phyloP scores from a whole-genome alignment of 345 rosid species.

The Linum lewisii region DNA sequence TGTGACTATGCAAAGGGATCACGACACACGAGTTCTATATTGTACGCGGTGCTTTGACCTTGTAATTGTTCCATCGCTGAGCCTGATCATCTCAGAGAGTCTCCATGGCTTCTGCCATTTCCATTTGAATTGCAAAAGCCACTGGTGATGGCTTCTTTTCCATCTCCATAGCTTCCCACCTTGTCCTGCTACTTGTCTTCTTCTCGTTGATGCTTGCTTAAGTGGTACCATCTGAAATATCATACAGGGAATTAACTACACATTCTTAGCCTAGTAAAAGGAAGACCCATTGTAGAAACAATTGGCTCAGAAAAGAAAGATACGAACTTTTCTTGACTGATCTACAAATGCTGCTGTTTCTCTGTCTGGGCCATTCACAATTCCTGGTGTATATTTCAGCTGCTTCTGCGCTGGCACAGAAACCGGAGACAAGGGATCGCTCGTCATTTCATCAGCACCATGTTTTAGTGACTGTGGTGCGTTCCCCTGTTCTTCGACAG shows the following conservation, averaged over 20 bases:
- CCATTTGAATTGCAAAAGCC: constrained; percentile 23
- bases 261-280: too few relatives aligned
- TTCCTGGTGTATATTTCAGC: constrained; percentile 16
- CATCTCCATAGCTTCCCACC: constrained; percentile 20
- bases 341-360: constrained; percentile 14
- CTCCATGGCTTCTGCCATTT: constrained; percentile 27
- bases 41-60: constrained; percentile 13
- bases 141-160: constrained; percentile 22
- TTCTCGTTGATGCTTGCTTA: constrained; percentile 14
- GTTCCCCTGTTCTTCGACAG: constrained; percentile 30
- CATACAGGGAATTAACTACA: not conserved
- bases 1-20: constrained; percentile 4
- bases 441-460: constrained; percentile 24
- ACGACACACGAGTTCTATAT: constrained; percentile 19
- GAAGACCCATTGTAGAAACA: too few relatives aligned
- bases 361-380: constrained; percentile 12
- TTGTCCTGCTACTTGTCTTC: constrained; percentile 13
- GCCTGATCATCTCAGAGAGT: constrained; percentile 19
- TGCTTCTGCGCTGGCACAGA: constrained; percentile 18
- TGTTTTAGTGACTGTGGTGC: constrained; percentile 40
- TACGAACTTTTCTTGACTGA: constrained; percentile 10
- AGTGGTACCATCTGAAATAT: constrained; percentile 15
- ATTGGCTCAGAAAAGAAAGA: not conserved
- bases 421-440: constrained; percentile 30
- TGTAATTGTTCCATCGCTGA: constrained; percentile 18